These are phyloP conservation scores for Picochlorum sp. DNA, from an alignment of 139 green algal genomes.

Conservation along the genomic window DNA sequence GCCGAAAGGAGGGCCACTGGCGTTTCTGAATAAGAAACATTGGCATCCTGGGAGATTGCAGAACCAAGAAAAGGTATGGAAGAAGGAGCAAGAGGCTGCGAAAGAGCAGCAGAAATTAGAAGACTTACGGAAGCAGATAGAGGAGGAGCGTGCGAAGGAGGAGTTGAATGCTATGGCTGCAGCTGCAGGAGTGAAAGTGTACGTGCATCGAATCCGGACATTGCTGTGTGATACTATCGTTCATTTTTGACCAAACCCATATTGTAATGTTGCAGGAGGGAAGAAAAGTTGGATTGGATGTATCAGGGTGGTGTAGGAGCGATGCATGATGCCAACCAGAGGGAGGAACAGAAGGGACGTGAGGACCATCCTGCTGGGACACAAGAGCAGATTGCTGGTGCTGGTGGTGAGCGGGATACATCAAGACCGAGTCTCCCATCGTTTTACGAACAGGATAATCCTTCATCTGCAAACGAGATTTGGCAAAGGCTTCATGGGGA, in stretches of 20 bases:
- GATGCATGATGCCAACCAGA: constrained; percentile 67
- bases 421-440: constrained; percentile 39
- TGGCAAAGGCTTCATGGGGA: constrained; percentile 87
- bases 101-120: constrained; percentile 74
- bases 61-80: constrained; percentile 88
- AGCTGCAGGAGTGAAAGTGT: constrained; percentile 50
- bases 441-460: constrained; percentile 54
- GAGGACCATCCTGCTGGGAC: constrained; percentile 16
- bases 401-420: constrained; percentile 1
- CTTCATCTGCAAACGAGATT: constrained; percentile 72
- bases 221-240: neutral
- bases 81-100: constrained; percentile 67
- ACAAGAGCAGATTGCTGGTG: neutral
- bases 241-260: neutral
- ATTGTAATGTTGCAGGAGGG: constrained; percentile 25
- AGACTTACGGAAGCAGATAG: constrained; percentile 78
- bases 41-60: constrained; percentile 67
- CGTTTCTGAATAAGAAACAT: constrained; percentile 90
- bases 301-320: constrained; percentile 74
- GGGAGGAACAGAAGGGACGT: constrained; percentile 48
- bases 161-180: constrained; percentile 64
- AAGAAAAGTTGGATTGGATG: constrained; percentile 91
- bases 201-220: constrained; percentile 6
- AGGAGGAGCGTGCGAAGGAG: constrained; percentile 69
- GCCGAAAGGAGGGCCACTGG: constrained; percentile 34